Evolutionary conservation across 164 flowering plant genomes (phyloP).

Genomic region (Magnolia officinalis): DNA sequence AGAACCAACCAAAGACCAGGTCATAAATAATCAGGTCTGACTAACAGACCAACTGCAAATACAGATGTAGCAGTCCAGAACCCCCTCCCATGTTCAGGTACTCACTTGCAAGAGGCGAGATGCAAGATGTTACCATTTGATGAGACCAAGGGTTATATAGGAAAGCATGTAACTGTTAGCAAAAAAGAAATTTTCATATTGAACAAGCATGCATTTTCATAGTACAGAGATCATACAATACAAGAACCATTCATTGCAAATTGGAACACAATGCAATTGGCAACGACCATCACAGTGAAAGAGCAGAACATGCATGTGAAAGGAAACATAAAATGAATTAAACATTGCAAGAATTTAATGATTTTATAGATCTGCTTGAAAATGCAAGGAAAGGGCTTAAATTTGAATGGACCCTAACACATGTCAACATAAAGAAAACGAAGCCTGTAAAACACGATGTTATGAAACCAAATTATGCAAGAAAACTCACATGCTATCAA

Average conservation of each 20-base stretch:
- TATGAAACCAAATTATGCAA: slow-evolving; percentile 2
- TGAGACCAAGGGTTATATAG: slow-evolving; percentile 13
- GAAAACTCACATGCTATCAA: slow-evolving; percentile 89
- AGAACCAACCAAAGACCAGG: slow-evolving; percentile 7
- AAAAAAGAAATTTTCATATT: not conserved
- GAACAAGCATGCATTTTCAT: not conserved
- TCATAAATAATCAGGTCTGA: not conserved
- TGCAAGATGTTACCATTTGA: slow-evolving; percentile 6
- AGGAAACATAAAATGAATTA: not conserved
- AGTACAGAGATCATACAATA: not conserved
- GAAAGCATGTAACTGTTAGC: slow-evolving; percentile 11
- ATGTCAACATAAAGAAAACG: not conserved
- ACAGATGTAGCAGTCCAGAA: slow-evolving; percentile 3
- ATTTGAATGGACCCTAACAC: not conserved
- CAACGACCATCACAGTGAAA: slow-evolving; percentile 7
- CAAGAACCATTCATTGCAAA: not conserved
- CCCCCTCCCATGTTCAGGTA: slow-evolving; percentile 4
- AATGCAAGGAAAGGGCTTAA: not conserved
- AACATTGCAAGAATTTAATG: not conserved
- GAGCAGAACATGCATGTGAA: not conserved
- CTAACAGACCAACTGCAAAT: not conserved
- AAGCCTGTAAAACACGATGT: not conserved
- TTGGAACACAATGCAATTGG: not conserved
- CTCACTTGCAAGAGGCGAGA: slow-evolving; percentile 6
- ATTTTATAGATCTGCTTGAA: not conserved